These are phyloP conservation scores for Knoxia roxburghii DNA, from an alignment of 257 asterid species.

Conservation along the genomic window DNA sequence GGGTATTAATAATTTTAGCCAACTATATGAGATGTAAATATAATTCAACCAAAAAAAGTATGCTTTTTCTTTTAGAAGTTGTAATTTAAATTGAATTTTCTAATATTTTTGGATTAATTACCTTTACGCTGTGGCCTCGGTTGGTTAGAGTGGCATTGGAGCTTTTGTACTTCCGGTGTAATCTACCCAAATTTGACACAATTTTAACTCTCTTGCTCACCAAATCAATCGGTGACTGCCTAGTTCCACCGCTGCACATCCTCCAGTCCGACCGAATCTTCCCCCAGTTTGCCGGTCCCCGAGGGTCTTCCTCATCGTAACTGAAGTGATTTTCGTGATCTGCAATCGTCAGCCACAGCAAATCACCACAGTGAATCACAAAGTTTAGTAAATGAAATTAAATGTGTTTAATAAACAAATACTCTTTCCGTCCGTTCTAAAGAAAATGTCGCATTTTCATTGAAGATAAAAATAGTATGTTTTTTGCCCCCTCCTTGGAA, in stretches of 20 bases:
- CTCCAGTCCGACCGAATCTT: conserved; percentile 57
- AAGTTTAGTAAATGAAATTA: too few species aligned
- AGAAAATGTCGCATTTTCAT: too few species aligned
- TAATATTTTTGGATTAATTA: too few species aligned
- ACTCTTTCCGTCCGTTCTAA: too few species aligned
- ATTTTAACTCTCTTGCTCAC: conserved; percentile 44
- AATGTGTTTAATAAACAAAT: too few species aligned
- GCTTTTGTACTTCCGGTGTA: conserved; percentile 36
- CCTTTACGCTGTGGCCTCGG: conserved; percentile 84
- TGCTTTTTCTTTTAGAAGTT: too few species aligned
- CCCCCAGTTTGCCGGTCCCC: conserved; percentile 71
- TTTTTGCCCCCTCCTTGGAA: too few species aligned
- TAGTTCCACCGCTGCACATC: conserved; percentile 38
- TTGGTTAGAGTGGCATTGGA: conserved; percentile 58
- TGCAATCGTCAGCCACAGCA: conserved; percentile 20
- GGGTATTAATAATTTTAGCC: too few species aligned
- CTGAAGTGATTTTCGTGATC: conserved; percentile 72
- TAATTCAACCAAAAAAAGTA: too few species aligned
- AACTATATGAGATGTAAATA: too few species aligned
- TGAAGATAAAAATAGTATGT: too few species aligned
- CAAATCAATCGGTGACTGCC: conserved; percentile 80
- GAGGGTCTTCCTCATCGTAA: conserved; percentile 35
- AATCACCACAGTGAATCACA: neutral
- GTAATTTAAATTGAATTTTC: too few species aligned
- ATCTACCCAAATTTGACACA: conserved; percentile 37